A percentile compares a stretch with the other conserved stretches of the same genome.
Evolutionary conservation across 2,329 filamentous ascomycete species (phyloP).

Genomic region (Aspergillus udagawae): DNA sequence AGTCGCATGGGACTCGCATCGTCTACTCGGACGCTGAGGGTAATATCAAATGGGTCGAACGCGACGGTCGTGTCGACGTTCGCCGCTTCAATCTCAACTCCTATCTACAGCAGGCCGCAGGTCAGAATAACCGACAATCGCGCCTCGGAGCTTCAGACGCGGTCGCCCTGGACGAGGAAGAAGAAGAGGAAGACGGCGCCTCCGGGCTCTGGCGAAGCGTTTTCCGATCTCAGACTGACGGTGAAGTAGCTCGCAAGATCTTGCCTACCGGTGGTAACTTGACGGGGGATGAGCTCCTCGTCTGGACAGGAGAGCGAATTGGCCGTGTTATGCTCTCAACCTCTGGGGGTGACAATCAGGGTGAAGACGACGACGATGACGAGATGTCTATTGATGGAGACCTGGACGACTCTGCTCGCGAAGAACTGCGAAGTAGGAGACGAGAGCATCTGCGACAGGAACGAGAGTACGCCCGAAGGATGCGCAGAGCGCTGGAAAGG

Average conservation of each 20-base stretch:
- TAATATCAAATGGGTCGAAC: constrained; percentile 83
- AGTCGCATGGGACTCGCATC: constrained; percentile 74
- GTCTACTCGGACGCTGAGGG: constrained; percentile 82
- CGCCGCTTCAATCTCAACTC: constrained; percentile 57
- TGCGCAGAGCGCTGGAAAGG: constrained; percentile 69
- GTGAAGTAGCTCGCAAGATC: constrained; percentile 77
- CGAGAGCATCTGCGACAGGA: constrained; percentile 34
- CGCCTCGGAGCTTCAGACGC: not conserved
- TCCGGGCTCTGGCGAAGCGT: constrained; percentile 56
- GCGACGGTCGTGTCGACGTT: constrained; percentile 63
- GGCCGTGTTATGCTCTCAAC: constrained; percentile 66
- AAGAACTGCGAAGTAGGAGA: constrained; percentile 28
- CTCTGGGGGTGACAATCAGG: constrained; percentile 25
- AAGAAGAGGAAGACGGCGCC: constrained; percentile 36
- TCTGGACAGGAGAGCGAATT: constrained; percentile 85
- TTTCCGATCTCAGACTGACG: constrained; percentile 51
- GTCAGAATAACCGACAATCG: not conserved
- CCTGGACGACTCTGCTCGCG: constrained; percentile 22
- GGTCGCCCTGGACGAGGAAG: constrained; percentile 15
- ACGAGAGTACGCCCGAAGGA: constrained; percentile 61
- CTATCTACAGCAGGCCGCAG: constrained; percentile 14
- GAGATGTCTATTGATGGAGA: constrained; percentile 26
- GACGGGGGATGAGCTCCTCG: constrained; percentile 63
- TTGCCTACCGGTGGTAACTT: constrained; percentile 54
- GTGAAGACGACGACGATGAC: constrained; percentile 36